phyloP scores from a whole-genome alignment of 116 monocot genomes.

The Dioscorea cayenensis region DNA sequence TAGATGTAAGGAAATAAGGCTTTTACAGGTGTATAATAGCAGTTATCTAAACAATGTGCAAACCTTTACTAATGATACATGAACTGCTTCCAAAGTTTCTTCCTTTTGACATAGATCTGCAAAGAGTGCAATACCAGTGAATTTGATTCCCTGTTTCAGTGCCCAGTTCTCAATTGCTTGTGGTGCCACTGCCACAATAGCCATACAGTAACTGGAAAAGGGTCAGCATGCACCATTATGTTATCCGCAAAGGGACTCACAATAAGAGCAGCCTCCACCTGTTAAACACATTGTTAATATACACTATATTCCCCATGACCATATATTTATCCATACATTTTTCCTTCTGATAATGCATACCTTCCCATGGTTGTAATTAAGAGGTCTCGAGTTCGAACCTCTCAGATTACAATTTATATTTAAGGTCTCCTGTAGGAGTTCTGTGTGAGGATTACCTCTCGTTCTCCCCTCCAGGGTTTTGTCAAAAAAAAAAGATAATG shows the following conservation, averaged over 20 bases:
- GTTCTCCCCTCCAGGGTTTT: no score
- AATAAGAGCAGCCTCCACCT: neutral
- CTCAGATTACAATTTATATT: no score
- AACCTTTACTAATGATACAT: neutral
- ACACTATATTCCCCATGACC: neutral
- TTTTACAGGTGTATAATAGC: no score
- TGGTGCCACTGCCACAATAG: neutral
- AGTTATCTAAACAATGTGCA: no score
- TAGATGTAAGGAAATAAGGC: no score
- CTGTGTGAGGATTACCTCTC: no score
- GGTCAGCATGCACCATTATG: neutral
- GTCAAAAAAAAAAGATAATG: no score
- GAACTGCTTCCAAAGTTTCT: neutral
- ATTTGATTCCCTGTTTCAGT: neutral
- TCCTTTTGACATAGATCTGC: neutral
- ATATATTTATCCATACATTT: no score
- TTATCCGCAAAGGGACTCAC: neutral
- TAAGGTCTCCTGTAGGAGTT: no score
- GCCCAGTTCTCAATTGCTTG: neutral
- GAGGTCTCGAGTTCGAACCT: no score
- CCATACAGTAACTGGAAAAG: neutral
- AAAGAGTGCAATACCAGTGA: neutral
- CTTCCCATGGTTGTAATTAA: no score
- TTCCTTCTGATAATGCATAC: no score
- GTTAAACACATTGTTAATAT: neutral